Conservation (phyloP, 2,329 filamentous ascomycete genomes). For the Cladosporium sp. region DNA sequence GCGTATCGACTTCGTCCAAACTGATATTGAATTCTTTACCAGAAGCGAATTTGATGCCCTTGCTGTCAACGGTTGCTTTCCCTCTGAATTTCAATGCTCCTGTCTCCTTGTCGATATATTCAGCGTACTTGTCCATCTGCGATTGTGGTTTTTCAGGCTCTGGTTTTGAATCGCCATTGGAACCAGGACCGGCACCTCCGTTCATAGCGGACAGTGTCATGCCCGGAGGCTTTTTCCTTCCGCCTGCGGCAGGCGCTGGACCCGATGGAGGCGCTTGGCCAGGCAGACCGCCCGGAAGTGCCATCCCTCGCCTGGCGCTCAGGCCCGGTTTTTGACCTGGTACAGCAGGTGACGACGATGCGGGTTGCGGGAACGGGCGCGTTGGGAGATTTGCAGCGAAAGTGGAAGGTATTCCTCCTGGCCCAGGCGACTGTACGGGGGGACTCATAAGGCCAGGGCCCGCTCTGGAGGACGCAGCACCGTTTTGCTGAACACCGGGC, state of each 20-base stretch:
- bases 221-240: constrained; percentile 5
- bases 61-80: constrained; percentile 82
- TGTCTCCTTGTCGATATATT: constrained; percentile 87
- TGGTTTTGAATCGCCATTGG: constrained; percentile 21
- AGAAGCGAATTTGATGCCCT: constrained; percentile 87
- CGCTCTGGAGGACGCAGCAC: neutral
- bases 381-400: constrained; percentile 38
- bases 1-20: constrained; percentile 86
- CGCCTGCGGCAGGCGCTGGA: constrained; percentile 19
- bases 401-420: constrained; percentile 38
- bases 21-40: constrained; percentile 91
- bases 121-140: constrained; percentile 61
- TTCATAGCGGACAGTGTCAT: neutral
- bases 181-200: neutral
- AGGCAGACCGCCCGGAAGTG: constrained; percentile 53
- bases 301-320: constrained; percentile 64
- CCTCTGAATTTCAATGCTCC: constrained; percentile 90
- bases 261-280: constrained; percentile 38
- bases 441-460: constrained; percentile 13
- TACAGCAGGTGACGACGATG: constrained; percentile 47
- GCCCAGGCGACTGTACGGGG: constrained; percentile 18
- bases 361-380: constrained; percentile 38
- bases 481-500: constrained; percentile 5
- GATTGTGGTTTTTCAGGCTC: constrained; percentile 26
- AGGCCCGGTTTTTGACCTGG: constrained; percentile 52